Evolutionary conservation across 768 basidiomycete species (phyloP).

Genomic region (Thelephora ganbajun): DNA sequence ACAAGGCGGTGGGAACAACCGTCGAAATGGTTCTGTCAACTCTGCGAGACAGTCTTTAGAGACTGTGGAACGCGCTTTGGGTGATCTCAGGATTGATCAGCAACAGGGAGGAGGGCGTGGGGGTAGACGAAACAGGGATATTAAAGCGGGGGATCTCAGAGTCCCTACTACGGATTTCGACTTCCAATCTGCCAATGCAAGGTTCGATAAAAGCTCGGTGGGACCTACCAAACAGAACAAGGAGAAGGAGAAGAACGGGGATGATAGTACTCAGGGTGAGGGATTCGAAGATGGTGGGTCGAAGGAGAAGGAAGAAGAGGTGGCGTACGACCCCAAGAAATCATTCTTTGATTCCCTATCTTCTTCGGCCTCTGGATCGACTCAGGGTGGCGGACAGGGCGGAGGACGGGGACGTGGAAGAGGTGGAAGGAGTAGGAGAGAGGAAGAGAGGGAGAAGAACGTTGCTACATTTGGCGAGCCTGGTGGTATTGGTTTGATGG

Average conservation of each 20-base stretch:
- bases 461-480: constrained; percentile 83
- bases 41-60: constrained; percentile 65
- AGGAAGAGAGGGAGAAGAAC: constrained; percentile 76
- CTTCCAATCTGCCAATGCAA: constrained; percentile 63
- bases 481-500: constrained; percentile 64
- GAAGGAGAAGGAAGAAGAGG: constrained; percentile 21
- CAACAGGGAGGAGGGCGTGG: constrained; percentile 13
- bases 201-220: constrained; percentile 63
- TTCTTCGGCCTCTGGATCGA: constrained; percentile 29
- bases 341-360: constrained; percentile 73
- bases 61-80: constrained; percentile 47
- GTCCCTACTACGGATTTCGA: constrained; percentile 75
- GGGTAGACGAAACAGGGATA: constrained; percentile 25
- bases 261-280: constrained; percentile 17
- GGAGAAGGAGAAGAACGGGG: constrained; percentile 20
- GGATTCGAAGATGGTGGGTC: constrained; percentile 16
- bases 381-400: constrained; percentile 28
- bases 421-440: constrained; percentile 53
- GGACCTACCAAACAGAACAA: constrained; percentile 16
- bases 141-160: constrained; percentile 24
- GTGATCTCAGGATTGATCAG: constrained; percentile 30
- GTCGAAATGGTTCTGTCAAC: constrained; percentile 39
- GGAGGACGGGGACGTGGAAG: constrained; percentile 26
- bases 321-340: constrained; percentile 61
- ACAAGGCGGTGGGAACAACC: constrained; percentile 16